Evolutionary conservation across 345 rosid genomes (phyloP).

Genomic region (Combretum micranthum): DNA sequence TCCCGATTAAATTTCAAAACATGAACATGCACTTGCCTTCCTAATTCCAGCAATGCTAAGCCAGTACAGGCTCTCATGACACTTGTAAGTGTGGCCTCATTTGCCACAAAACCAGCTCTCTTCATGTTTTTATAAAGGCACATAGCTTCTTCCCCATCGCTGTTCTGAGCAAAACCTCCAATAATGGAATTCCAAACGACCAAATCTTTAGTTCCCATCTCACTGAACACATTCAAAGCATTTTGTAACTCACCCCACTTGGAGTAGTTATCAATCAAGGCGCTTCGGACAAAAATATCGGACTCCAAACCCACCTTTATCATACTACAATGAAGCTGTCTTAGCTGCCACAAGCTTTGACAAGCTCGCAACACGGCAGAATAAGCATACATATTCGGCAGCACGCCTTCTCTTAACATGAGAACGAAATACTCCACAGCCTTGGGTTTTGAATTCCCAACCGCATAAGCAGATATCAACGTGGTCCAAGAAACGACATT

Average conservation of each 20-base stretch:
- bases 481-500: slow-evolving; percentile 63
- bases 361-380: slow-evolving; percentile 60
- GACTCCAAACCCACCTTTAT: slow-evolving; percentile 20
- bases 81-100: slow-evolving; percentile 55
- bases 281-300: slow-evolving; percentile 27
- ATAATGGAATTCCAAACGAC: slow-evolving; percentile 31
- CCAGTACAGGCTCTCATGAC: slow-evolving; percentile 64
- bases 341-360: slow-evolving; percentile 24
- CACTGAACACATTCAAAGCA: slow-evolving; percentile 12
- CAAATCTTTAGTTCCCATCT: slow-evolving; percentile 22
- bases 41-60: slow-evolving; percentile 48
- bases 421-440: slow-evolving; percentile 26
- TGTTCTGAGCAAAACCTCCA: slow-evolving; percentile 6
- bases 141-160: too few species aligned
- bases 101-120: slow-evolving; percentile 41
- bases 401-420: slow-evolving; percentile 50
- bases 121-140: slow-evolving; percentile 58
- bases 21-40: slow-evolving; percentile 68
- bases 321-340: slow-evolving; percentile 41
- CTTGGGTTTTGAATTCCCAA: slow-evolving; percentile 13
- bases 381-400: slow-evolving; percentile 55
- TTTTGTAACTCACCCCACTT: slow-evolving; percentile 23
- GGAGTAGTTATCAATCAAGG: slow-evolving; percentile 24
- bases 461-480: slow-evolving; percentile 47
- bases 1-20: slow-evolving; percentile 53